Conservation (phyloP, 2,329 filamentous ascomycete genomes). For the Periglandula ipomoeae region DNA sequence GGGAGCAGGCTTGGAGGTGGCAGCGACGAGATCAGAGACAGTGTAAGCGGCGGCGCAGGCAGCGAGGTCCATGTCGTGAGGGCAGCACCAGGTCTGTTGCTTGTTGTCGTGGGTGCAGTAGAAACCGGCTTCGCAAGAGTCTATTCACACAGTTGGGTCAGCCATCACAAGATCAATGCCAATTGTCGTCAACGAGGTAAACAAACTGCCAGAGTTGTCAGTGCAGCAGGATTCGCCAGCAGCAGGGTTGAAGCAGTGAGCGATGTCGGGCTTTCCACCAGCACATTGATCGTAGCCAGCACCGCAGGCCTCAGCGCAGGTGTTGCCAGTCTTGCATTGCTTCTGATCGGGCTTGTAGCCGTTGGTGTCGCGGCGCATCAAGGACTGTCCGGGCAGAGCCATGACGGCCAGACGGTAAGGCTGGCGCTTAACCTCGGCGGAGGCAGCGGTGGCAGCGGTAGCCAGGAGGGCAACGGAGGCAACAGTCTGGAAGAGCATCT, state of each 20-base stretch:
- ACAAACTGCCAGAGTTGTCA: constrained; percentile 47
- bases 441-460: constrained; percentile 22
- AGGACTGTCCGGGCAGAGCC: constrained; percentile 29
- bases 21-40: constrained; percentile 35
- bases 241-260: constrained; percentile 50
- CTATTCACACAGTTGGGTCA: constrained; percentile 21
- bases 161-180: too few species aligned
- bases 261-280: constrained; percentile 32
- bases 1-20: constrained; percentile 22
- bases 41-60: constrained; percentile 45
- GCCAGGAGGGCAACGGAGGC: constrained; percentile 22
- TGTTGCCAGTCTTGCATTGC: constrained; percentile 38
- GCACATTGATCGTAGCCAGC: constrained; percentile 38
- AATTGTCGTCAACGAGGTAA: not conserved
- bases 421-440: constrained; percentile 16
- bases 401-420: constrained; percentile 30
- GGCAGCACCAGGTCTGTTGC: constrained; percentile 51
- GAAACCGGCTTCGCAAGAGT: constrained; percentile 51
- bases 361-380: constrained; percentile 33
- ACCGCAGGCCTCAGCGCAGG: constrained; percentile 48
- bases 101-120: constrained; percentile 50
- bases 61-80: constrained; percentile 41
- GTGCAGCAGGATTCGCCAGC: constrained; percentile 48
- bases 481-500: constrained; percentile 27
- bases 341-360: constrained; percentile 41